These are phyloP conservation scores for Backusella tuberculispora DNA, from an alignment of 192 early-diverging fungal species.

Conservation along the genomic window DNA sequence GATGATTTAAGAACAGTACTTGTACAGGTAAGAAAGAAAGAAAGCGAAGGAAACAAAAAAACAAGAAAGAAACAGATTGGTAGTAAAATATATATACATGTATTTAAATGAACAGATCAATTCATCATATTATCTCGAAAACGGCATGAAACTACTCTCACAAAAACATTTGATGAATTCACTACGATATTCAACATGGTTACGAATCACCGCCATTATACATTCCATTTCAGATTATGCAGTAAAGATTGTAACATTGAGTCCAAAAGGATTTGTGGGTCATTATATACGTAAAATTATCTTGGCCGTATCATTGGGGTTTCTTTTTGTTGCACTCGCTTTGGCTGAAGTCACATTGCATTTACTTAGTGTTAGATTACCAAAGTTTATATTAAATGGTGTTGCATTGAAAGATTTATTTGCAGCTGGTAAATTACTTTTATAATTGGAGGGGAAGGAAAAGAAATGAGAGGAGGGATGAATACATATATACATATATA, in stretches of 20 bases:
- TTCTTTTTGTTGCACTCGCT: slow-evolving; percentile 53
- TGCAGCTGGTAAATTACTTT: slow-evolving; percentile 50
- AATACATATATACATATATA: slow-evolving; percentile 8
- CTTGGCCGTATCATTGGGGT: slow-evolving; percentile 41
- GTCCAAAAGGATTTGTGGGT: slow-evolving; percentile 20
- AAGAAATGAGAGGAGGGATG: neutral
- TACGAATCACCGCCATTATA: neutral
- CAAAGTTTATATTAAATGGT: slow-evolving; percentile 60
- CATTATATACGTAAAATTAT: slow-evolving; percentile 28
- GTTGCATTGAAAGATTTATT: slow-evolving; percentile 77
- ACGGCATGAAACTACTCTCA: slow-evolving; percentile 42
- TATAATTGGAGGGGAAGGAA: neutral
- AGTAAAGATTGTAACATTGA: neutral
- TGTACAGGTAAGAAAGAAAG: slow-evolving; percentile 50
- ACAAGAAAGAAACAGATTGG: too few relatives aligned
- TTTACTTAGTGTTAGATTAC: slow-evolving; percentile 62
- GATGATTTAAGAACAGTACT: slow-evolving; percentile 46
- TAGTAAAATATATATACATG: neutral
- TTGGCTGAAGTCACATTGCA: slow-evolving; percentile 61
- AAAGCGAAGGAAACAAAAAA: neutral
- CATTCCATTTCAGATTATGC: neutral
- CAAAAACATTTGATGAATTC: neutral
- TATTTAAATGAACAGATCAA: slow-evolving; percentile 54
- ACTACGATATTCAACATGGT: neutral
- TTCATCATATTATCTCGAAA: slow-evolving; percentile 60